Percentiles rank a stretch among this genome's conserved stretches.
Conservation (phyloP, 2,329 filamentous ascomycete species). For the Canariomyces notabilis region DNA sequence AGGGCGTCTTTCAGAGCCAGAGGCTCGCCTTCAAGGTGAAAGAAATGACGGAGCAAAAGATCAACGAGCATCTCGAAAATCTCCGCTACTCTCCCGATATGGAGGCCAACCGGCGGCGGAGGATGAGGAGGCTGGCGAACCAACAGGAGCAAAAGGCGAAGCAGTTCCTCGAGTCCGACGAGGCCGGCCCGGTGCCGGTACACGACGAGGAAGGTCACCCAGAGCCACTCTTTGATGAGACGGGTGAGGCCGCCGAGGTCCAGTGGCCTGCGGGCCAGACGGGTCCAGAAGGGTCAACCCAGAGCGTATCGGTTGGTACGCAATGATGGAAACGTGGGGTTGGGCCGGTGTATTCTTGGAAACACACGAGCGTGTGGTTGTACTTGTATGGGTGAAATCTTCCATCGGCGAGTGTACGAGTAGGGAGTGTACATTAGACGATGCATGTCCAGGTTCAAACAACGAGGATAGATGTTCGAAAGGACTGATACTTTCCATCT, state of each 20-base stretch:
- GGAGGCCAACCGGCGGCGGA: conserved; percentile 31
- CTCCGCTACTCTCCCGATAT: conserved; percentile 45
- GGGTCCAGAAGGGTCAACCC: not conserved
- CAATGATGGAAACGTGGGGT: too few relatives aligned
- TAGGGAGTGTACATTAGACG: too few relatives aligned
- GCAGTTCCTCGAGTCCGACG: conserved; percentile 23
- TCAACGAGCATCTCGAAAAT: conserved; percentile 57
- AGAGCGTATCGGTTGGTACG: too few relatives aligned
- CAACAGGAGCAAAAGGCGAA: conserved; percentile 16
- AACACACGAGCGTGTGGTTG: too few relatives aligned
- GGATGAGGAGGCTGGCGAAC: conserved; percentile 14
- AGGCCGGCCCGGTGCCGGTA: conserved; percentile 11
- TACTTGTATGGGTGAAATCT: too few relatives aligned
- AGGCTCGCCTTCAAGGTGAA: conserved; percentile 76
- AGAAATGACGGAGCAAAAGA: conserved; percentile 67
- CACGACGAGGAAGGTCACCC: conserved; percentile 27
- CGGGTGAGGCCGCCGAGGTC: conserved; percentile 13
- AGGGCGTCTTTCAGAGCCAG: conserved; percentile 72
- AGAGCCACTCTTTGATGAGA: conserved; percentile 31
- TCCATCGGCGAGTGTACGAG: too few relatives aligned
- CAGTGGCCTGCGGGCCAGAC: not conserved
- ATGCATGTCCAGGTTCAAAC: too few relatives aligned
- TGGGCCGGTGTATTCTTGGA: too few relatives aligned
- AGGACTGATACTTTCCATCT: too few relatives aligned
- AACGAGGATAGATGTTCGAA: too few relatives aligned